Evolutionary conservation across 352 stramenopile genomes (phyloP).

Genomic region (Globisporangium spiculum): DNA sequence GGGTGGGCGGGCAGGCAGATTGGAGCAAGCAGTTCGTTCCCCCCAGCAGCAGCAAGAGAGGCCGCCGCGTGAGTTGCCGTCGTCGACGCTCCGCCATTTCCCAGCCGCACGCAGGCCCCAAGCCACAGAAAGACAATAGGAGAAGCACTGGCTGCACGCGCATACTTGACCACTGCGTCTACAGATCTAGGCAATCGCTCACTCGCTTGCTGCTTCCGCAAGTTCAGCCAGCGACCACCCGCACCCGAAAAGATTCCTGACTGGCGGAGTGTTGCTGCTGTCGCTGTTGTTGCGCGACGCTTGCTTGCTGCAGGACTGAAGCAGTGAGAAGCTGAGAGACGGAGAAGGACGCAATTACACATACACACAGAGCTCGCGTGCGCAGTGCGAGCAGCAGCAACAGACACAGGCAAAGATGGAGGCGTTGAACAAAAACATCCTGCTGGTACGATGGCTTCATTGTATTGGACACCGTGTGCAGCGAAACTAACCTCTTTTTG

Average conservation of each 20-base stretch:
- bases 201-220: neutral
- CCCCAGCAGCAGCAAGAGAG: neutral
- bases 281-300: neutral
- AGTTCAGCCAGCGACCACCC: neutral
- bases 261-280: too few species aligned
- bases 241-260: neutral
- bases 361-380: neutral
- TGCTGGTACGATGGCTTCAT: slow-evolving; percentile 43
- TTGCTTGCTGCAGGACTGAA: neutral
- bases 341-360: neutral
- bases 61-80: neutral
- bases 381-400: neutral
- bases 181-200: neutral
- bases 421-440: slow-evolving; percentile 79
- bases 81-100: neutral
- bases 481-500: neutral
- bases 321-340: neutral
- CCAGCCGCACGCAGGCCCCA: neutral
- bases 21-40: neutral
- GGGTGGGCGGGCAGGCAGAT: neutral
- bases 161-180: neutral
- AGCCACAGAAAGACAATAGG: neutral
- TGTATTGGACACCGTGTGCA: neutral
- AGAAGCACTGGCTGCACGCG: too few species aligned
- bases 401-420: slow-evolving; percentile 32